These are phyloP conservation scores for Solanum arcanum DNA, from an alignment of 257 asterid genomes.

Conservation along the genomic window DNA sequence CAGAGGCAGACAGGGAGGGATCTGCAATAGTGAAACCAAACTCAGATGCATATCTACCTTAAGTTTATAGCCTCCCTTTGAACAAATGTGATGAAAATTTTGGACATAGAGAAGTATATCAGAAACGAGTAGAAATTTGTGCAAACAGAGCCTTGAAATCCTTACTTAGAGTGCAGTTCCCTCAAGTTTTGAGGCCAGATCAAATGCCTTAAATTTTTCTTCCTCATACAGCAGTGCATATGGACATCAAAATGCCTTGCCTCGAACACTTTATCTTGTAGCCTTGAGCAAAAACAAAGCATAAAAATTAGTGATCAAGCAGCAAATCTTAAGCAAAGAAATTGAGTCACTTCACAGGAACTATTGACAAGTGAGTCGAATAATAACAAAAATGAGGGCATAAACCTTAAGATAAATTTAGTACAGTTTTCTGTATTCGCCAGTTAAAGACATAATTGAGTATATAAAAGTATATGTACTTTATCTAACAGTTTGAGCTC, in stretches of 20 bases:
- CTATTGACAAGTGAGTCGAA: neutral
- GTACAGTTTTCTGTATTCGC: neutral
- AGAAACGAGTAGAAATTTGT: slow-evolving; percentile 53
- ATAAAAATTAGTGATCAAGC: neutral
- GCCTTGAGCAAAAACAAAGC: slow-evolving; percentile 10
- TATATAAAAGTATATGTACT: neutral
- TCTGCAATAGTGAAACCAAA: neutral
- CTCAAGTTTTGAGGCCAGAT: slow-evolving; percentile 84
- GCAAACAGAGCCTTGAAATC: slow-evolving; percentile 87
- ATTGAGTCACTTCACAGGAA: neutral
- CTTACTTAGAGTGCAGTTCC: slow-evolving; percentile 62
- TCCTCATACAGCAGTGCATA: slow-evolving; percentile 83
- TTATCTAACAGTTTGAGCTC: neutral
- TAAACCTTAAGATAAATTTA: neutral
- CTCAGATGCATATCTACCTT: neutral
- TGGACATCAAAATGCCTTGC: neutral
- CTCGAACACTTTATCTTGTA: neutral
- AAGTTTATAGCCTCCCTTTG: neutral
- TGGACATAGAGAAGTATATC: slow-evolving; percentile 8
- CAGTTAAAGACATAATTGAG: neutral
- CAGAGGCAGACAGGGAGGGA: neutral
- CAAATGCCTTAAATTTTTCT: slow-evolving; percentile 73
- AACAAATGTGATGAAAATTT: neutral
- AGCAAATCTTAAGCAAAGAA: neutral
- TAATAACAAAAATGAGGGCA: neutral